Evolutionary conservation across 23 red algal species (phyloP).

Genomic region (Pyropia haitanensis): DNA sequence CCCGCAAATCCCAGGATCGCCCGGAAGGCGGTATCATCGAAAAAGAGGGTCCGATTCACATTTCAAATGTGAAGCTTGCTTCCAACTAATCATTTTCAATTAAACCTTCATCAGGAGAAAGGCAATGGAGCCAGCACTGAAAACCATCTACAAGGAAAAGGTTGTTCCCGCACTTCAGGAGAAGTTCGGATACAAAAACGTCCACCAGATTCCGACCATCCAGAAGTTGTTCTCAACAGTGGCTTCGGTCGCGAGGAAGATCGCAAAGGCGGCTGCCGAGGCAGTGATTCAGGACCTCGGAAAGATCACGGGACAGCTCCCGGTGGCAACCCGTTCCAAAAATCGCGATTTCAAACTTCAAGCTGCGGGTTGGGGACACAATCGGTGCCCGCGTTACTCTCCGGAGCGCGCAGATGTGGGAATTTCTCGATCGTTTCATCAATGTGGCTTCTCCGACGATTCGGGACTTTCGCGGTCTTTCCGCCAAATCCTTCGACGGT

Average conservation of each 20-base stretch:
- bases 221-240: neutral
- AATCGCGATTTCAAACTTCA: too few species aligned
- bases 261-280: neutral
- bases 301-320: too few species aligned
- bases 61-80: neutral
- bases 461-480: neutral
- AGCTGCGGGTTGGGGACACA: too few species aligned
- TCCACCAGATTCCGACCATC: neutral
- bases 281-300: neutral
- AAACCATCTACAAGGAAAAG: neutral
- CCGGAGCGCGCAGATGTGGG: conserved; percentile 1
- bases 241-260: neutral
- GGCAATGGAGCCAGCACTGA: too few species aligned
- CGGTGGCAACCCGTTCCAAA: too few species aligned
- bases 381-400: neutral
- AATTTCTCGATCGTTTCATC: conserved; percentile 6
- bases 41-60: neutral
- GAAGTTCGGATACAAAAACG: neutral
- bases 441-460: neutral
- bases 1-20: neutral
- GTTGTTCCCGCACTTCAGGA: neutral
- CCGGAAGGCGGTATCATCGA: neutral
- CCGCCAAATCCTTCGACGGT: conserved; percentile 1
- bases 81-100: too few species aligned
- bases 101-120: too few species aligned